Percentiles rank a stretch among this genome's conserved stretches.
Evolutionary conservation across 352 stramenopile species (phyloP).

Genomic region (Pythium rhizo-oryzae): DNA sequence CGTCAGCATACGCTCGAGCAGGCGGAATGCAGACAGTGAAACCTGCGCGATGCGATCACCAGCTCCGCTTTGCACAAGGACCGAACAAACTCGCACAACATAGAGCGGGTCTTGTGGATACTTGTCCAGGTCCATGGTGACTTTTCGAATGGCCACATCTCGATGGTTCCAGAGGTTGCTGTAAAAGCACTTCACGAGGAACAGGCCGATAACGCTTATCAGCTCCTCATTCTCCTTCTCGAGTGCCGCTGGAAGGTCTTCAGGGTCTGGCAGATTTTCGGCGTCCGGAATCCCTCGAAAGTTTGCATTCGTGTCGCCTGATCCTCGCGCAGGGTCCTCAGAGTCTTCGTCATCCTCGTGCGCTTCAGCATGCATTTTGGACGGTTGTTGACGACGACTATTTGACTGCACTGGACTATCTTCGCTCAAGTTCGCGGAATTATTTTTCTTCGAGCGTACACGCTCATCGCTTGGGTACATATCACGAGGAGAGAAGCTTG

Average conservation of each 20-base stretch:
- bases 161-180: constrained; percentile 89
- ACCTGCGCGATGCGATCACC: constrained; percentile 80
- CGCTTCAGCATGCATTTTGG: not conserved
- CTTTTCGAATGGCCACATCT: constrained; percentile 83
- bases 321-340: constrained; percentile 21
- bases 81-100: constrained; percentile 64
- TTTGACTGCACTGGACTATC: constrained; percentile 21
- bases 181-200: constrained; percentile 83
- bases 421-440: constrained; percentile 18
- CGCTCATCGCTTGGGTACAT: constrained; percentile 61
- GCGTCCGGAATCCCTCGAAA: constrained; percentile 72
- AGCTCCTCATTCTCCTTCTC: constrained; percentile 81
- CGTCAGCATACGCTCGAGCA: constrained; percentile 63
- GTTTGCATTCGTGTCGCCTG: constrained; percentile 37
- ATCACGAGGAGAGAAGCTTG: constrained; percentile 61
- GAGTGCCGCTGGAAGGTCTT: constrained; percentile 65
- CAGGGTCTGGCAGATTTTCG: constrained; percentile 69
- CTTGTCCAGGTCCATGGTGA: constrained; percentile 71
- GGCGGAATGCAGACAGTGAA: constrained; percentile 64
- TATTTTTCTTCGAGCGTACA: constrained; percentile 17
- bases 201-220: constrained; percentile 72
- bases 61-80: constrained; percentile 70
- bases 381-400: constrained; percentile 8
- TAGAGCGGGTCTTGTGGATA: constrained; percentile 51
- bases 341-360: constrained; percentile 31